A percentile compares a stretch with the other conserved stretches of the same genome.
Conservation (phyloP, 768 basidiomycete genomes). For the Scleroderma bovista region DNA sequence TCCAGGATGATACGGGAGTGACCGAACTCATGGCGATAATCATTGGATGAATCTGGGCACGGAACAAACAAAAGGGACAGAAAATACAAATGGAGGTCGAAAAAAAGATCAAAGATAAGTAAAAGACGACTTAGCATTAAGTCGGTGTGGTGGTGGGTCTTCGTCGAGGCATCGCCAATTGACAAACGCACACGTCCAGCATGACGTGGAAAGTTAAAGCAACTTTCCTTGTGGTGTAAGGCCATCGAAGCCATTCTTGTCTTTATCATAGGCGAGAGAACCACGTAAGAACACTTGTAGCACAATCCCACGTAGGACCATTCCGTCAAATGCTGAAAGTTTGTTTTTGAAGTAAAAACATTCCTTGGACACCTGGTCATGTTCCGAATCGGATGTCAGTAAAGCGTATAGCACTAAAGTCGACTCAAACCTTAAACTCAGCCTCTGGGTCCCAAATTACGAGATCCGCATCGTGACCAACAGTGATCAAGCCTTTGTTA, state of each 20-base stretch:
- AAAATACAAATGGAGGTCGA: too few relatives aligned
- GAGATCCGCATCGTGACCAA: conserved; percentile 83
- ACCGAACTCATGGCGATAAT: too few relatives aligned
- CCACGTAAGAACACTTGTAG: conserved; percentile 80
- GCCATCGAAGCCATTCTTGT: conserved; percentile 31
- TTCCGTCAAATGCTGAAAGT: conserved; percentile 83
- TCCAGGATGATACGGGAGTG: too few relatives aligned
- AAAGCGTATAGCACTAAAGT: neutral
- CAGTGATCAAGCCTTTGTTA: conserved; percentile 65
- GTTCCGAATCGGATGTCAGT: conserved; percentile 8
- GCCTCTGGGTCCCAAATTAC: conserved; percentile 72
- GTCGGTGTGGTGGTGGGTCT: too few relatives aligned
- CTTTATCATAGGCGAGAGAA: conserved; percentile 51
- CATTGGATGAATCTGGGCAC: too few relatives aligned
- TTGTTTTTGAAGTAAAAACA: conserved; percentile 89
- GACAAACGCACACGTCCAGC: neutral
- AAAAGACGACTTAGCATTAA: too few relatives aligned
- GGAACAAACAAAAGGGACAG: too few relatives aligned
- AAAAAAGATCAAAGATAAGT: too few relatives aligned
- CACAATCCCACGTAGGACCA: conserved; percentile 64
- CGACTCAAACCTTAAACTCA: conserved; percentile 34
- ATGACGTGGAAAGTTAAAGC: conserved; percentile 19
- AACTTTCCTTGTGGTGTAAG: conserved; percentile 33
- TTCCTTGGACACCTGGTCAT: conserved; percentile 62
- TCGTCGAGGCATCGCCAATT: too few relatives aligned